Percentiles rank a stretch among this genome's conserved stretches.
phyloP scores from a whole-genome alignment of 1,284 basidiomycete genomes.

The Baeospora myosura region DNA sequence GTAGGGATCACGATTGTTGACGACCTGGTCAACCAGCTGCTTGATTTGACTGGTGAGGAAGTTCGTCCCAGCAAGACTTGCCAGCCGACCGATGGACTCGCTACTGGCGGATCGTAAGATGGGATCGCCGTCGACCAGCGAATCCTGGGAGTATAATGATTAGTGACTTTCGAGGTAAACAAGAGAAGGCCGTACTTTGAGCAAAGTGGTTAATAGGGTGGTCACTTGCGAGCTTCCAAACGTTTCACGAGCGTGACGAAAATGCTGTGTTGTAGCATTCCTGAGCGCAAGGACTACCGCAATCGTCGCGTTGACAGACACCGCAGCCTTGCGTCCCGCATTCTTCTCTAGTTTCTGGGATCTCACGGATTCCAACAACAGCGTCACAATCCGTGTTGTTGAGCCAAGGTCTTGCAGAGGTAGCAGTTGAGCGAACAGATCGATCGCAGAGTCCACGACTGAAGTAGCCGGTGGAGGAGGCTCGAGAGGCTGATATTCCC shows the following conservation, averaged over 20 bases:
- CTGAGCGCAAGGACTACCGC: conserved; percentile 75
- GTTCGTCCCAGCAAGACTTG: conserved; percentile 76
- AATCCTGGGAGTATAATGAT: conserved; percentile 44
- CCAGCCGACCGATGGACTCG: conserved; percentile 85
- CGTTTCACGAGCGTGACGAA: conserved; percentile 58
- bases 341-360: conserved; percentile 86
- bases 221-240: conserved; percentile 69
- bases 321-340: conserved; percentile 81
- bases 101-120: conserved; percentile 77
- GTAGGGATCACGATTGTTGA: conserved; percentile 90
- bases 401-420: conserved; percentile 72
- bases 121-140: conserved; percentile 76
- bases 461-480: conserved; percentile 76
- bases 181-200: conserved; percentile 51
- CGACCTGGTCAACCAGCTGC: conserved; percentile 91
- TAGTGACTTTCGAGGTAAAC: conserved; percentile 1
- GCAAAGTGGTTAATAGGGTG: conserved; percentile 60
- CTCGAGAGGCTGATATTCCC: conserved; percentile 41
- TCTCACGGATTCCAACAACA: conserved; percentile 63
- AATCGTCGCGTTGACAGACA: conserved; percentile 77
- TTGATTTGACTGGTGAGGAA: conserved; percentile 89
- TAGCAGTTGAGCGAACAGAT: conserved; percentile 77
- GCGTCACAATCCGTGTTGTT: conserved; percentile 60
- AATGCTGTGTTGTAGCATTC: conserved; percentile 43
- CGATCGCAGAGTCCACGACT: conserved; percentile 84